Percentiles rank a stretch among this genome's conserved stretches.
Conservation (phyloP, 805 yeast genomes). For the Myxozyma mucilagina region DNA sequence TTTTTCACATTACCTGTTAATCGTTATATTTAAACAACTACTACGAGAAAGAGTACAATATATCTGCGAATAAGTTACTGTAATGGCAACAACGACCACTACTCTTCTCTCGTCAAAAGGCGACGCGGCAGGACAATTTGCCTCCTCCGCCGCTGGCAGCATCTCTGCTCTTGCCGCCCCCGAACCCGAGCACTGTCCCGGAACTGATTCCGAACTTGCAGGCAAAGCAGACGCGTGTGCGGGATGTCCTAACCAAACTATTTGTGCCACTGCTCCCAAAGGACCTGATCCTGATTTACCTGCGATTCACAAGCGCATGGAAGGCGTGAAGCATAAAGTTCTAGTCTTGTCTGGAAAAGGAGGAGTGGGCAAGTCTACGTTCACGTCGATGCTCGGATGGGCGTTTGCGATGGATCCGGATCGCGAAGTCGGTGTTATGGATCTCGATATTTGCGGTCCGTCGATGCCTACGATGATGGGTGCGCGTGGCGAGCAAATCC, state of each 20-base stretch:
- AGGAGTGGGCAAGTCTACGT: conserved; percentile 97
- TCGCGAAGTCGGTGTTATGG: conserved; percentile 93
- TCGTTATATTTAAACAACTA: not conserved
- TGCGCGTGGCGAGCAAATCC: conserved; percentile 80
- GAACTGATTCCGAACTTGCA: conserved; percentile 91
- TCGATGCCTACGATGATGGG: conserved; percentile 94
- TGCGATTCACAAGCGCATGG: conserved; percentile 64
- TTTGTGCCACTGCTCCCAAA: conserved; percentile 69
- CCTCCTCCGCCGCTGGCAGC: conserved; percentile 2
- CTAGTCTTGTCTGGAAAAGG: conserved; percentile 69
- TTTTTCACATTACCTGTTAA: no score
- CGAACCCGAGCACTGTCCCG: conserved; percentile 98
- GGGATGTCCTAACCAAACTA: conserved; percentile 91
- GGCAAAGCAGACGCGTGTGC: conserved; percentile 92
- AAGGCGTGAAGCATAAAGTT: conserved; percentile 71
- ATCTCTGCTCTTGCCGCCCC: conserved; percentile 53
- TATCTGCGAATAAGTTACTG: conserved; percentile 16
- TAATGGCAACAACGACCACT: conserved; percentile 16
- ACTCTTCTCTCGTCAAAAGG: not conserved
- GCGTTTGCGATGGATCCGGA: conserved; percentile 66
- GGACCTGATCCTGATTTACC: conserved; percentile 93
- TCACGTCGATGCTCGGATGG: conserved; percentile 95
- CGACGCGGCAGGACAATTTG: not conserved
- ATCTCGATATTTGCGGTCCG: conserved; percentile 96
- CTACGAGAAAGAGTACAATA: no score